These are phyloP conservation scores for Rhizopogon vesiculosus DNA, from an alignment of 768 basidiomycete species.

Conservation along the genomic window DNA sequence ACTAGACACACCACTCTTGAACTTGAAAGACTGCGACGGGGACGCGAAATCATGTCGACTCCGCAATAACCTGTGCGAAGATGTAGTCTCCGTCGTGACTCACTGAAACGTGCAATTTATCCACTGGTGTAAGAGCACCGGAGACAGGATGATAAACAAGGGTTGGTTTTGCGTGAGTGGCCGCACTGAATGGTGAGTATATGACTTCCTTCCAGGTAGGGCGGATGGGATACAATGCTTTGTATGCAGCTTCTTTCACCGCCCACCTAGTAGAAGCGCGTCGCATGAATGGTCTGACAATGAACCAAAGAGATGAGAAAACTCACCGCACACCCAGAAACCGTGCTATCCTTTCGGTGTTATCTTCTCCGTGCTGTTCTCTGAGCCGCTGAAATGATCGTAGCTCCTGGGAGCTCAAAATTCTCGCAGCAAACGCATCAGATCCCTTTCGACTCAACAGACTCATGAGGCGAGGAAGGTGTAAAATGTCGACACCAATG, in stretches of 20 bases:
- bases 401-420: conserved; percentile 52
- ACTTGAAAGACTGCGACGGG: neutral
- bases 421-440: conserved; percentile 49
- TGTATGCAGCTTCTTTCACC: conserved; percentile 84
- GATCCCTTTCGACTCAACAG: conserved; percentile 47
- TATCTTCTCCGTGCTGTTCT: conserved; percentile 8
- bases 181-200: conserved; percentile 33
- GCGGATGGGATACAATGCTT: conserved; percentile 67
- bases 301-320: neutral
- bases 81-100: conserved; percentile 84
- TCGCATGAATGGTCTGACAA: neutral
- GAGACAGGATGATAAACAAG: conserved; percentile 25
- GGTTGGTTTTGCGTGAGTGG: conserved; percentile 36
- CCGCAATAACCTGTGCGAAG: conserved; percentile 61
- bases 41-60: conserved; percentile 22
- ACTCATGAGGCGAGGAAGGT: conserved; percentile 58
- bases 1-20: neutral
- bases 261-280: conserved; percentile 58
- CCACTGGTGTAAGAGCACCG: neutral
- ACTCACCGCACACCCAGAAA: conserved; percentile 75
- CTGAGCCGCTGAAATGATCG: conserved; percentile 21
- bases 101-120: conserved; percentile 57
- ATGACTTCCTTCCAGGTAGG: conserved; percentile 77
- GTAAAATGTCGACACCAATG: conserved; percentile 72
- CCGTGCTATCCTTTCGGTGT: conserved; percentile 20